Base-by-base conservation (phyloP, 2,329 filamentous ascomycete genomes). In the Penicillium sclerotigenum region DNA sequence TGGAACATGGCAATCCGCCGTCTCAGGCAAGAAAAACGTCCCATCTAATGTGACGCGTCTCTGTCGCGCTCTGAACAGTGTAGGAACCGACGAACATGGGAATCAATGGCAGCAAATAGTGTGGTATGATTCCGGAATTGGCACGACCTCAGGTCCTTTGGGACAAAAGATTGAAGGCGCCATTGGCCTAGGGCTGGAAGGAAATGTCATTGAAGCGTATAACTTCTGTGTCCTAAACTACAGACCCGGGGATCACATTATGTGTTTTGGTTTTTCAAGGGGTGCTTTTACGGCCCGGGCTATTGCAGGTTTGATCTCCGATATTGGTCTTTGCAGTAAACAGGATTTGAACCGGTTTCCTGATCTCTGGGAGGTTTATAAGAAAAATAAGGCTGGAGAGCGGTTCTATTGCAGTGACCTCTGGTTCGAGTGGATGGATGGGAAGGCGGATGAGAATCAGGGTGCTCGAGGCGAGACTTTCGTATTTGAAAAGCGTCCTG, bases 81-180 rank as follows among this genome's bases (percentile, higher is more conserved):
- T 65, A 9, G 69, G 67, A 9, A 56, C 58, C 1, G 68, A 71
- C 57, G 58, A 65, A 20, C 26, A 63, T 10, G 58, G 58, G 3
- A 65, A 69, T 4, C 52, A 63, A 24, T 65, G 63, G 63, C 63
- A 65, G 36, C 70, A 72, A 52, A 51, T 72, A 13, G 59, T 70
- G 57, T 72, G 68, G 62, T 72, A 72, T 18, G 68, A 71, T 34
- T 71, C 71, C 5, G 70, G 70, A 10, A 56, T 72, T 11, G 70
- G 69, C 2, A 71, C 68, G 0, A 68, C 58, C 6, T 59, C 65
- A 2, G 50, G 61, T 7, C 61, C 59, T 1, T 20, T 68, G 22
- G 68, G 64, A 16, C 59, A 65, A 54, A 64, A 58, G n/a, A 52
- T 68, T 37, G 56, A 71, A 29, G 69, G 68, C 3, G 66, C 59